Evolutionary conservation across 305 asterid genomes (phyloP), one percentile per base, ranked within the genome.

Genomic region (Galium porrigens): DNA sequence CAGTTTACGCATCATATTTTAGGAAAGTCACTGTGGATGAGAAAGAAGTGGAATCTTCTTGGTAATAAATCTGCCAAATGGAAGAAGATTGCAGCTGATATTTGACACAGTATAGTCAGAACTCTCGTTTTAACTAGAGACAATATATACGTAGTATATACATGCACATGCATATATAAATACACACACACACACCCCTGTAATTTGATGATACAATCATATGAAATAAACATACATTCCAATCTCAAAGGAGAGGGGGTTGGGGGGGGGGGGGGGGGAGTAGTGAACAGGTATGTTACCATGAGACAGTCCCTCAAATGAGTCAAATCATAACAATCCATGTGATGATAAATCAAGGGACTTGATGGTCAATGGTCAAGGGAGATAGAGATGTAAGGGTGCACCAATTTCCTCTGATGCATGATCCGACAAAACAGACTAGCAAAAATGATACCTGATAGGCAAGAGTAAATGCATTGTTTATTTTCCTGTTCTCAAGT

Each of bases 381-480:
- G 36, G 27, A 58, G 22, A 33, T 32, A 7, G 0, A 58, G 42
- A 58, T 15, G 3, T 15, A 14, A 7, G 15, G 63, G 36, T 1
- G 63, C 29, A 34, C 0, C 27, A 63, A 63, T 6, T 48, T 46
- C 41, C n/a, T 11, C n/a, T 29, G 29, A 46, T 3, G 22, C 30
- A 30, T 20, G 30, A 3, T 9, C 5, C 6, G 41, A 49, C 49
- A 60, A 52, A 42, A 42, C 4, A 37, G 52, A 30, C 14, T 33
- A 20, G 17, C 32, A 22, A 17, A 48, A 6, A 36, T 9, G 10
- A 46, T 62, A 91, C 98, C 96, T 91, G 98, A 86, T 91, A 91
- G 58, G 98, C 98, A 77, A 91, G 94, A 42, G 95, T 91, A 73
- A 84, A 91, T 60, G 76, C 72, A 66, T 91, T 91, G 72, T 74